These are phyloP conservation scores for Candida nanaspora DNA, from an alignment of 805 yeast species.

Conservation along the genomic window DNA sequence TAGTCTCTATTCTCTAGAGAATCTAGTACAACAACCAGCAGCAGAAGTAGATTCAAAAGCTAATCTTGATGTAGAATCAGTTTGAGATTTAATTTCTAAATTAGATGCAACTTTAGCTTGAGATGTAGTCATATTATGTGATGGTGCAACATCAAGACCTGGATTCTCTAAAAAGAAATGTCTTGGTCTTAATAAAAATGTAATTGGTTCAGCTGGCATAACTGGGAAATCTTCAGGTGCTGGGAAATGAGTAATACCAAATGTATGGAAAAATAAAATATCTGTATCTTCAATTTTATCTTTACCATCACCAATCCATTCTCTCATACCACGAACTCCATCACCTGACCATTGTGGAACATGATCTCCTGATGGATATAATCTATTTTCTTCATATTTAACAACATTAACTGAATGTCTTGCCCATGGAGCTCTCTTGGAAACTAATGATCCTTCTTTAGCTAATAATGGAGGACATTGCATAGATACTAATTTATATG, in stretches of 20 bases:
- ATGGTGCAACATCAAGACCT: conserved; percentile 66
- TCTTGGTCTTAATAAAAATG: conserved; percentile 69
- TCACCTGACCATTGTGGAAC: conserved; percentile 73
- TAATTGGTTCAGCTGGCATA: conserved; percentile 82
- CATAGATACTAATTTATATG: conserved; percentile 70
- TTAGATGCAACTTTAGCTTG: conserved; percentile 32
- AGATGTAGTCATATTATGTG: conserved; percentile 42
- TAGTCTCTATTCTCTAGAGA: conserved; percentile 10
- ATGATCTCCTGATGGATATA: conserved; percentile 76
- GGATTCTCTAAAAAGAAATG: conserved; percentile 76
- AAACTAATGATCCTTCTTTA: conserved; percentile 63
- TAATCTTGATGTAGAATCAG: conserved; percentile 44
- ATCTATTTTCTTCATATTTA: conserved; percentile 64
- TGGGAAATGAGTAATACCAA: conserved; percentile 82
- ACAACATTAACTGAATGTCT: conserved; percentile 58
- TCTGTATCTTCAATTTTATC: conserved; percentile 61
- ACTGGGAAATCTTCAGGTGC: conserved; percentile 87
- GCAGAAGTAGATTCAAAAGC: conserved; percentile 36
- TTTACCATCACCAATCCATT: conserved; percentile 59
- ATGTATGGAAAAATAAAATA: conserved; percentile 70
- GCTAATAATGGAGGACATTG: conserved; percentile 72
- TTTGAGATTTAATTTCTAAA: conserved; percentile 32
- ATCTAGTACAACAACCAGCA: conserved; percentile 23
- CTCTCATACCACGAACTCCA: conserved; percentile 56
- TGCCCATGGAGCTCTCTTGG: conserved; percentile 83